These are phyloP conservation scores for Cutaneotrichosporon cavernicola DNA, from an alignment of 1,284 basidiomycete genomes.

Conservation along the genomic window DNA sequence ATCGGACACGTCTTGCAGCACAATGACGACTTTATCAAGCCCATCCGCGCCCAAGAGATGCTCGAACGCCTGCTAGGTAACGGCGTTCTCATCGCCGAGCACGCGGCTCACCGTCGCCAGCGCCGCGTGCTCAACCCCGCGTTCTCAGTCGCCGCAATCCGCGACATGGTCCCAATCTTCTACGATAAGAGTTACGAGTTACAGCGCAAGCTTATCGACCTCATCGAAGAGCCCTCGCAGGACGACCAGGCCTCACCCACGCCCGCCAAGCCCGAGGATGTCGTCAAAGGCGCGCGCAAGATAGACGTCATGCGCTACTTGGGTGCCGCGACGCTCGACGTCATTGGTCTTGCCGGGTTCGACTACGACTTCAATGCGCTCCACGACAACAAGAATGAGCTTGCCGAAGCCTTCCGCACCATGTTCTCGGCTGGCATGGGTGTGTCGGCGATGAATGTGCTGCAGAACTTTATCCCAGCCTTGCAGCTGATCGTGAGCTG, in stretches of 20 bases:
- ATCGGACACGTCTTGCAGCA: constrained; percentile 62
- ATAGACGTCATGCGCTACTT: constrained; percentile 64
- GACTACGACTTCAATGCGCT: constrained; percentile 58
- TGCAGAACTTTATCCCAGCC: constrained; percentile 64
- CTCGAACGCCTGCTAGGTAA: constrained; percentile 54
- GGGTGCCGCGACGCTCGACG: constrained; percentile 63
- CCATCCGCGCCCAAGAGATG: constrained; percentile 60
- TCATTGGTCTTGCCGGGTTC: constrained; percentile 67
- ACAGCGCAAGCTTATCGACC: constrained; percentile 59
- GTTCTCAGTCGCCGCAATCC: constrained; percentile 46
- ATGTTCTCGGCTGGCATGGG: constrained; percentile 10
- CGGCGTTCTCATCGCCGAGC: constrained; percentile 48
- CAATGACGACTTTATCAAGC: constrained; percentile 66
- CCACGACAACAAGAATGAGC: constrained; percentile 33
- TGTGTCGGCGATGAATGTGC: constrained; percentile 59
- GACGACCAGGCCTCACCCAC: constrained; percentile 10
- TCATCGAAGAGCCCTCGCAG: constrained; percentile 63
- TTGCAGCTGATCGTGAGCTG: constrained; percentile 52
- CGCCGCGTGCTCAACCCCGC: constrained; percentile 54
- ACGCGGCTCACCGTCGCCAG: constrained; percentile 58
- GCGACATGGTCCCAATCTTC: constrained; percentile 58
- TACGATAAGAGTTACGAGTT: constrained; percentile 63
- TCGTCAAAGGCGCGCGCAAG: constrained; percentile 19
- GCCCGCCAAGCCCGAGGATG: constrained; percentile 19
- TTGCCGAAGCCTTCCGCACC: constrained; percentile 38